These are phyloP conservation scores for Geotrichum siamense DNA, from an alignment of 1,139 yeast genomes.

Conservation along the genomic window DNA sequence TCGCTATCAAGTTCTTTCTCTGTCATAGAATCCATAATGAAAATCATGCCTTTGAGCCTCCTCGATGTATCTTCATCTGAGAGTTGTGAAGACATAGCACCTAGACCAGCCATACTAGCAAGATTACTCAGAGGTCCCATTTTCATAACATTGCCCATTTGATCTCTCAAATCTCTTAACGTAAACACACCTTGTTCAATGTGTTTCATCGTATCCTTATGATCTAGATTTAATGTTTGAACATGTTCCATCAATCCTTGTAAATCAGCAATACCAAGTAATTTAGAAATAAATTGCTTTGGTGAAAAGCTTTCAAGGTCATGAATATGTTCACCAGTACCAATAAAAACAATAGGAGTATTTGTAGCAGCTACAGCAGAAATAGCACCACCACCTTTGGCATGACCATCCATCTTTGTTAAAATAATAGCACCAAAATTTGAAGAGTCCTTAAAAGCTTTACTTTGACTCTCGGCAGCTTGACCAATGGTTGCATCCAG, in stretches of 20 bases:
- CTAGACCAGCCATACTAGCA: slow-evolving; percentile 86
- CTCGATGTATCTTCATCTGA: slow-evolving; percentile 79
- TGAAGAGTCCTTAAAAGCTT: slow-evolving; percentile 87
- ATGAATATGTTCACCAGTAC: slow-evolving; percentile 96
- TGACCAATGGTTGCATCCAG: slow-evolving; percentile 97
- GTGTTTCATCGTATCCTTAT: slow-evolving; percentile 86
- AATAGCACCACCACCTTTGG: slow-evolving; percentile 99
- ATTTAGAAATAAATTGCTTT: slow-evolving; percentile 75
- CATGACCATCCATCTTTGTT: slow-evolving; percentile 98
- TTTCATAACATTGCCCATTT: slow-evolving; percentile 89
- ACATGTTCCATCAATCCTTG: slow-evolving; percentile 94
- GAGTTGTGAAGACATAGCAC: slow-evolving; percentile 74
- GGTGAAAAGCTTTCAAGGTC: slow-evolving; percentile 93
- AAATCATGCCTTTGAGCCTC: slow-evolving; percentile 81
- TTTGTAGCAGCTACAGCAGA: slow-evolving; percentile 97
- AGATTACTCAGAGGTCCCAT: slow-evolving; percentile 94
- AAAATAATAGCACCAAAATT: slow-evolving; percentile 92
- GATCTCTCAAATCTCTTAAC: slow-evolving; percentile 83
- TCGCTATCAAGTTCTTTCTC: slow-evolving; percentile 85
- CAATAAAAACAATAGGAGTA: slow-evolving; percentile 94
- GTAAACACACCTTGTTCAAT: slow-evolving; percentile 94
- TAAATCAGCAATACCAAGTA: slow-evolving; percentile 91
- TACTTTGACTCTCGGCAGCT: slow-evolving; percentile 93
- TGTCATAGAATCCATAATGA: slow-evolving; percentile 94
- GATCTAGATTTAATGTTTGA: slow-evolving; percentile 79